phyloP scores from a whole-genome alignment of 495 filamentous ascomycete genomes.

The Venustampulla echinocandica region DNA sequence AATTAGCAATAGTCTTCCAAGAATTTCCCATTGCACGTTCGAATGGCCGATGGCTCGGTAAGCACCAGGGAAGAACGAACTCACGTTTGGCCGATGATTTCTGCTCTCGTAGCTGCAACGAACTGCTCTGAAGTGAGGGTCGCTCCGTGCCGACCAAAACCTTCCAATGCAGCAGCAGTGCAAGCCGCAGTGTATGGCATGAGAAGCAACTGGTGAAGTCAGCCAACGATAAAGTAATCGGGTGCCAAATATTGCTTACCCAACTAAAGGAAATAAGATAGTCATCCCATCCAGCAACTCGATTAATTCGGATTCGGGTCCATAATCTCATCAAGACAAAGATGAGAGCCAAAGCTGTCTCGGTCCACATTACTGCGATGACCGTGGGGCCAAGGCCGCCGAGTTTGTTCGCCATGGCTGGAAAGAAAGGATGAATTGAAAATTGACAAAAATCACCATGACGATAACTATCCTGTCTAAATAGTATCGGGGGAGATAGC shows the following conservation, averaged over 20 bases:
- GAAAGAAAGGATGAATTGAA: background rate
- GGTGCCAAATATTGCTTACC: slow-evolving; percentile 5
- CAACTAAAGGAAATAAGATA: slow-evolving; percentile 16
- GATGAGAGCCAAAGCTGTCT: slow-evolving; percentile 8
- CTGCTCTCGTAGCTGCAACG: slow-evolving; percentile 1
- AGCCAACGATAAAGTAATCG: background rate
- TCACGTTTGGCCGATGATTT: slow-evolving; percentile 10
- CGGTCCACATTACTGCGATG: slow-evolving; percentile 11
- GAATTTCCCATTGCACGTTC: background rate
- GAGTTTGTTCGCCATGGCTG: slow-evolving; percentile 3
- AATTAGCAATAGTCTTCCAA: background rate
- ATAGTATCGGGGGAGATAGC: background rate
- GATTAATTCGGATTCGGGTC: slow-evolving; percentile 11
- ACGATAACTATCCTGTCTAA: background rate
- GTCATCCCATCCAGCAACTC: slow-evolving; percentile 16
- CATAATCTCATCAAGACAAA: slow-evolving; percentile 15
- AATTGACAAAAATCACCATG: background rate
- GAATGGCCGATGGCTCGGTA: background rate
- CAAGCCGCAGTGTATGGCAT: slow-evolving; percentile 6
- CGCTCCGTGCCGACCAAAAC: slow-evolving; percentile 16
- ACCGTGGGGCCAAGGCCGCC: slow-evolving; percentile 15
- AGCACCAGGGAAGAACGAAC: background rate
- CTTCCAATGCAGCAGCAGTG: slow-evolving; percentile 13
- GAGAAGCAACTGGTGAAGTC: slow-evolving; percentile 2
- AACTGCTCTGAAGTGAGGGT: slow-evolving; percentile 9